Evolutionary conservation across 2,329 filamentous ascomycete species (phyloP), one percentile per base, ranked within the genome.

Genomic region (Fusarium torreyae): DNA sequence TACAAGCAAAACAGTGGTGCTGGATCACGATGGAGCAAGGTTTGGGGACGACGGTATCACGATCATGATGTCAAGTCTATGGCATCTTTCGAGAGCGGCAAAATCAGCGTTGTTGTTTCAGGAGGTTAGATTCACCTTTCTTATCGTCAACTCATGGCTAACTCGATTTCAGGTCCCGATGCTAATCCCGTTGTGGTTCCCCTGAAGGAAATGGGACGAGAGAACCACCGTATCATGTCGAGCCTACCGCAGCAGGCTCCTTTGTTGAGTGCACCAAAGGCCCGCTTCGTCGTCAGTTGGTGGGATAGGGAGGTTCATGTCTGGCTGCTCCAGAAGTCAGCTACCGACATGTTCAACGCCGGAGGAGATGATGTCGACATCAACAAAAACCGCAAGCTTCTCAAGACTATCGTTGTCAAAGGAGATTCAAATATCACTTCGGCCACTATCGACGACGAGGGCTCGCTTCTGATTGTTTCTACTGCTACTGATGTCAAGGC

Each of bases 11-110:
- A 86, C 48, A 81, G 84, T 59, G 86, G 86, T 45, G 84, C 88
- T 22, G 86, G 86, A 61, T 84, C 86, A 54, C 88, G 91, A 76
- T 99, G 96, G 96, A 88, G 88, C 61, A 95, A 96, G 79, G 86
- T 93, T n/a, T 92, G 89, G 79, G 94, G 97, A 76, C 88, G 93
- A 70, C 87, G 94, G 76, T 94, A 95, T 76, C 96, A 99, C 77
- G 89, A 91, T 45, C 94, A 98, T 79, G 96, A 99, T 81, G 94
- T 98, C 74, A 98, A 98, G 82, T 89, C 94, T 2, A 93, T 98
- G 89, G 92, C 94, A 34, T 90, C 93, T 0, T 98, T 95, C 69
- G 96, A 99, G 79, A 91, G 91, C 53, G 90, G 88, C 51, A 89
- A 89, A 50, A 88, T 97, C 76, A 98, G 94, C 75, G 89, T 98